Percentiles rank a stretch among this genome's conserved stretches.
These are phyloP conservation scores for Eimeria sp. DNA, from an alignment of 169 alveolate species.

Conservation along the genomic window DNA sequence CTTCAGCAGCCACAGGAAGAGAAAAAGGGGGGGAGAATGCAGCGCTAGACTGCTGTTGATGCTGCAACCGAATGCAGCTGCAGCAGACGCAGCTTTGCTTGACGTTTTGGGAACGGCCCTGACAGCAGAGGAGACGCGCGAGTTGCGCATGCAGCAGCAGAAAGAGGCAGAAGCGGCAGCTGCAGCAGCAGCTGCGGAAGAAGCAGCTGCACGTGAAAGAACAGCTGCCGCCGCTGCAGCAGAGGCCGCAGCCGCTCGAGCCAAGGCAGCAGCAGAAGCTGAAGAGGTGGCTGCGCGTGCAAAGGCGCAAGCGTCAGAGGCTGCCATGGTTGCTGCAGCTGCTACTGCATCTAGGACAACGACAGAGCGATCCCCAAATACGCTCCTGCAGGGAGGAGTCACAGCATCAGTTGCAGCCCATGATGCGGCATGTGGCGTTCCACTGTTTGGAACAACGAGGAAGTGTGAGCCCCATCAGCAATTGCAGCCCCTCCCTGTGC, in stretches of 20 bases:
- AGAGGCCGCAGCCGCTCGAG: slow-evolving; percentile 17
- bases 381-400: background rate
- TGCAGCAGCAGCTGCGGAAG: slow-evolving; percentile 72
- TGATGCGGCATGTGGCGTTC: background rate
- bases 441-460: slow-evolving; percentile 19
- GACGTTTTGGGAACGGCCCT: slow-evolving; percentile 55
- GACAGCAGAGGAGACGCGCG: slow-evolving; percentile 66
- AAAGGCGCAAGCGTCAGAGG: background rate
- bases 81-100: slow-evolving; percentile 64
- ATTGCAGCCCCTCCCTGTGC: slow-evolving; percentile 10
- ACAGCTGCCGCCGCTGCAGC: slow-evolving; percentile 57
- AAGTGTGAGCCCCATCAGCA: background rate
- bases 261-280: slow-evolving; percentile 18
- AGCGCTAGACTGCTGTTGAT: slow-evolving; percentile 59
- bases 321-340: background rate
- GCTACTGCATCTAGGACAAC: background rate
- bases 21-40: slow-evolving; percentile 73
- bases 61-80: slow-evolving; percentile 61
- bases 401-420: slow-evolving; percentile 10
- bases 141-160: slow-evolving; percentile 60
- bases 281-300: slow-evolving; percentile 21
- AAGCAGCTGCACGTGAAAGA: background rate
- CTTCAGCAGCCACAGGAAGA: slow-evolving; percentile 59
- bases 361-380: background rate
- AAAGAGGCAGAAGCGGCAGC: slow-evolving; percentile 56